Evolutionary conservation across 148 eudicot genomes (phyloP), one percentile per base, ranked within the genome.

Genomic region (Cornus controversa): DNA sequence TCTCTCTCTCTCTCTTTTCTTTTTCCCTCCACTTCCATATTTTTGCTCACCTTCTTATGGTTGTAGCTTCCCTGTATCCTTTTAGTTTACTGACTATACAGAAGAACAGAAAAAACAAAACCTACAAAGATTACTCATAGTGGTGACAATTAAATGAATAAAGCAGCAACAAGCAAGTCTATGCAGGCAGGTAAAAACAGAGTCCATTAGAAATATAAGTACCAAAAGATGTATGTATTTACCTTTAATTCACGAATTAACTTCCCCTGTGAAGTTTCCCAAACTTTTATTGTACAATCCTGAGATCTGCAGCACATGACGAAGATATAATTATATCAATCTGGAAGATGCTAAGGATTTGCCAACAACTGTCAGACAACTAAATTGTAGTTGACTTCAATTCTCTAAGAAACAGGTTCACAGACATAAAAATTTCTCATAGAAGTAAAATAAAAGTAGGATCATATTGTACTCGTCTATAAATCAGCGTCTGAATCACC

Each of bases 171-270:
- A 24, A 18, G 24, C 23, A 13, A 60, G 13, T 47, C 62, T 29
- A 27, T 45, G 53, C 58, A 64, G 8, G 4, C 29, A 65, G 47
- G 23, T 47, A 72, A 79, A 22, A 11, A 26, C 16, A 31, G 69
- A 18, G 0, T 20, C 5, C 67, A 22, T 24, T 53, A 24, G 14
- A 67, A 73, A 15, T 8, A 69, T 25, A 58, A 53, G 16, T 47
- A n/a, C 36, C 42, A 6, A 73, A 14, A 79, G 25, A 72, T 71
- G 28, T 25, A 68, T 37, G 63, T 13, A 62, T 80, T 24, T 77
- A 93, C 98, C 97, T 95, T 95, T 70, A 95, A 79, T 87, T 93
- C 96, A 34, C 96, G 94, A 67, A 95, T 93, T 80, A 95, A 78
- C 86, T 91, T 95, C 78, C 98, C 98, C 77, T 90, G 87, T 67